Evolutionary conservation across 1,284 basidiomycete species (phyloP).

Genomic region (Boletus austroedulis): DNA sequence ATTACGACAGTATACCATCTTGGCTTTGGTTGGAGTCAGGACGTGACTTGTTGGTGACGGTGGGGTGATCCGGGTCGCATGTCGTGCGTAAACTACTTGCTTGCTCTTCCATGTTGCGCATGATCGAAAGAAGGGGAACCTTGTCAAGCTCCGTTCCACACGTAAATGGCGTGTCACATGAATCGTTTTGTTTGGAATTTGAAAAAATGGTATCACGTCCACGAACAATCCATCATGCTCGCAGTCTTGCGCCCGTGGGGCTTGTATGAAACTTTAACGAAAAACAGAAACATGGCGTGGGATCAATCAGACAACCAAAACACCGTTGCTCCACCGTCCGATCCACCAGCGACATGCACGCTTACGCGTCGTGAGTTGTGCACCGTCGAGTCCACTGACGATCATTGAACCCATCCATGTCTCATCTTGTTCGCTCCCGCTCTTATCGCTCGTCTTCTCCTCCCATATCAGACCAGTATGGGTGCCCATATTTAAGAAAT

Average conservation of each 20-base stretch:
- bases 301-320: slow-evolving; percentile 3
- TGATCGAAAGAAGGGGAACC: background rate
- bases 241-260: background rate
- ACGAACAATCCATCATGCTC: background rate
- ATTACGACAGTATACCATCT: slow-evolving; percentile 3
- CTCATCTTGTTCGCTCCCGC: slow-evolving; percentile 14
- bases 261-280: background rate
- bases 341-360: slow-evolving; percentile 58
- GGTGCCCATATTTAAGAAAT: slow-evolving; percentile 47
- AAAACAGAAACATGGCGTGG: slow-evolving; percentile 1
- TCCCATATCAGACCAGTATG: slow-evolving; percentile 48
- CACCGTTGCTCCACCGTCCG: slow-evolving; percentile 43
- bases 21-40: no score
- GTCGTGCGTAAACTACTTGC: background rate
- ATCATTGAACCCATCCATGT: slow-evolving; percentile 48
- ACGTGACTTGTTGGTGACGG: background rate
- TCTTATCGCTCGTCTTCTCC: slow-evolving; percentile 31
- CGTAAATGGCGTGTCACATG: slow-evolving; percentile 17
- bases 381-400: slow-evolving; percentile 47
- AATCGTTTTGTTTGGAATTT: background rate
- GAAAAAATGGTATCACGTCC: background rate
- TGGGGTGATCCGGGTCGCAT: background rate
- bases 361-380: slow-evolving; percentile 50
- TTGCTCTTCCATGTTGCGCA: background rate
- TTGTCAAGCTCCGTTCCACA: slow-evolving; percentile 12